These are phyloP conservation scores for Pseudocercospora vitis DNA, from an alignment of 2,329 filamentous ascomycete genomes.

Conservation along the genomic window DNA sequence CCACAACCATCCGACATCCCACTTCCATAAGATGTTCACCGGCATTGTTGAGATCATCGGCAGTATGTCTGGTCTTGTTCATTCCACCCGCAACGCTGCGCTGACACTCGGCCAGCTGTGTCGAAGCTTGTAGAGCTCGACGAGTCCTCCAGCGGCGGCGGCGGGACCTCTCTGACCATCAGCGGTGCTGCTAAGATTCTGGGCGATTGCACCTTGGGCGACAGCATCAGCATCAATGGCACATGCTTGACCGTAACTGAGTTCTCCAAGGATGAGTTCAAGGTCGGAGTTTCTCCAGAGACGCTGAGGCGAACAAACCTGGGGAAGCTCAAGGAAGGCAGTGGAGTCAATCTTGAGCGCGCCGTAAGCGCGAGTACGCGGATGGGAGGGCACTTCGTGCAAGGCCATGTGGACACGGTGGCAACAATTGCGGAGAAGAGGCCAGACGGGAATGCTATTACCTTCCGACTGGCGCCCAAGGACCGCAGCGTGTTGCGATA, in stretches of 20 bases:
- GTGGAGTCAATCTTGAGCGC: conserved; percentile 86
- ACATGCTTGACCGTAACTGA: conserved; percentile 91
- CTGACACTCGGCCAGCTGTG: conserved; percentile 63
- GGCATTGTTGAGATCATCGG: conserved; percentile 91
- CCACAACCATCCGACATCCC: not conserved
- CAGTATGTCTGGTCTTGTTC: conserved; percentile 59
- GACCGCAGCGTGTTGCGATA: conserved; percentile 73
- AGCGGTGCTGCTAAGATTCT: conserved; percentile 73
- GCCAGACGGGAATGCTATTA: conserved; percentile 86
- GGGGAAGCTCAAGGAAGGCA: conserved; percentile 66
- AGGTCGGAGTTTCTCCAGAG: conserved; percentile 90
- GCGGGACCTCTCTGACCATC: conserved; percentile 89
- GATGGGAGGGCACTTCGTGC: conserved; percentile 98
- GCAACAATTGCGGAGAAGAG: conserved; percentile 71
- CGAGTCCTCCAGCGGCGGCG: conserved; percentile 65
- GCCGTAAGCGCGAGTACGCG: conserved; percentile 87
- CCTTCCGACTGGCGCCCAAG: conserved; percentile 75
- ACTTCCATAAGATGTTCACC: conserved; percentile 73
- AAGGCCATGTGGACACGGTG: conserved; percentile 92
- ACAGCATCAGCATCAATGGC: conserved; percentile 94
- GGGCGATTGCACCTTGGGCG: conserved; percentile 78
- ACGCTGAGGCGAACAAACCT: conserved; percentile 94
- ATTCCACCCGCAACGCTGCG: conserved; percentile 35
- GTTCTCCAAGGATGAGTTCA: conserved; percentile 67
- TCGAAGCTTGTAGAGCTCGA: conserved; percentile 78